phyloP scores from a whole-genome alignment of 1,139 yeast genomes.

The Diutina mesorugosa region DNA sequence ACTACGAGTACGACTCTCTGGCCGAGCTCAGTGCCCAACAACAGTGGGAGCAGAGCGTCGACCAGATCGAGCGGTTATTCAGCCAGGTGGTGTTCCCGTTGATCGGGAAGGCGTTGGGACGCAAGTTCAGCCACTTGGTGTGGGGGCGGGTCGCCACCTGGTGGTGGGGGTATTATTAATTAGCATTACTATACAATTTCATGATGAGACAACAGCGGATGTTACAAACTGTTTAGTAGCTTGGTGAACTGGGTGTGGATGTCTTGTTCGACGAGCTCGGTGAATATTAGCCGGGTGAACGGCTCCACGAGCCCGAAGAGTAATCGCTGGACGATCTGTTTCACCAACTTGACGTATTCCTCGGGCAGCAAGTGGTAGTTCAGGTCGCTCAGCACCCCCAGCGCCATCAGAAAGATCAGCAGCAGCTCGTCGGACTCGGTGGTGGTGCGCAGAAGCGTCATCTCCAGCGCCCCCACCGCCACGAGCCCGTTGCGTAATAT shows the following conservation, averaged over 20 bases:
- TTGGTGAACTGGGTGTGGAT: conserved; percentile 19
- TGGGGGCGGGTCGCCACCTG: not conserved
- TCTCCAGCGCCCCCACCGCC: not conserved
- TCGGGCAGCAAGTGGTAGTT: conserved; percentile 17
- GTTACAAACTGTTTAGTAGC: conserved; percentile 14
- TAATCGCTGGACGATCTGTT: conserved; percentile 18
- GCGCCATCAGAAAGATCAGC: conserved; percentile 24
- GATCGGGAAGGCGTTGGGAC: not conserved
- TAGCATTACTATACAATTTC: not conserved
- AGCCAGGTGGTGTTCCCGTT: conserved; percentile 1
- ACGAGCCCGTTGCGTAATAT: conserved; percentile 5
- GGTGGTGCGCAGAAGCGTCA: conserved; percentile 2
- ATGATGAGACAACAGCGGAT: no score
- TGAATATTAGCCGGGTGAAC: conserved; percentile 17
- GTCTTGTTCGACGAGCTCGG: conserved; percentile 18
- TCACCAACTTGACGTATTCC: conserved; percentile 20
- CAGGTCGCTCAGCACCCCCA: conserved; percentile 10
- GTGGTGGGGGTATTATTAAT: not conserved
- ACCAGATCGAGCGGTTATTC: not conserved
- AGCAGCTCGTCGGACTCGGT: conserved; percentile 9
- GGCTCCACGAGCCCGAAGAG: conserved; percentile 27
- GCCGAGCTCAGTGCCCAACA: conserved; percentile 1
- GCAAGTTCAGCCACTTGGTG: not conserved
- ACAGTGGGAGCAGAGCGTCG: conserved; percentile 1
- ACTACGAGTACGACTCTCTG: not conserved